Evolutionary conservation across 228 moss, liverwort and hornwort genomes (phyloP), one percentile per base, ranked within the genome.

Genomic region (Sphagnum fallax): DNA sequence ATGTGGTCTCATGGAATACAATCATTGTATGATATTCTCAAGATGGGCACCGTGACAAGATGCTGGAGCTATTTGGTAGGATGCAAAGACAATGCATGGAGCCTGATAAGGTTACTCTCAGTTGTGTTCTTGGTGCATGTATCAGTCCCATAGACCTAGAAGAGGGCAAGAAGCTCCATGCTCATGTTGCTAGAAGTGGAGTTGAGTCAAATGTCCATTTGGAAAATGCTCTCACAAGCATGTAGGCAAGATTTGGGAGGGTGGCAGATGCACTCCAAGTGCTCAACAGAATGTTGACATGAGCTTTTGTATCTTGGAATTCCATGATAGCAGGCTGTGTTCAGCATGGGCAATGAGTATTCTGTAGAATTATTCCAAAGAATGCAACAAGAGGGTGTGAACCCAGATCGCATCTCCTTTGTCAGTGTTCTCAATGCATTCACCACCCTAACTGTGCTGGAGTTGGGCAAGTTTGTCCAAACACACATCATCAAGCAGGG

Each of bases 221-320:
- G 16, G 82, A 86, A 61, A 86, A 86, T 55, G 82, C 86, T 18
- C 52, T 86, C 8, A 49, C 82, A 71, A 82, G 75, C 32, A 86
- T 82, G 82, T 82, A 82, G 49, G 82, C 86, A 57, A 86, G 82
- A 63, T 82, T 82, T 61, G 80, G 80, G 61, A 86, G 77, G 65
- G 62, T 82, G 66, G 55, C 61, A 15, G 80, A 82, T 77, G 86
- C 86, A 53, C 75, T 62, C 60, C 62, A 57, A 7, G 80, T 86
- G 16, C 82, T 86, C 57, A 68, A 79, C 64, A 62, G 57, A 11
- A 86, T 82, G 67, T 68, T 58, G 49, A 73, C 82, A 66, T 82
- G 73, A 8, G 80, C 78, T 48, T 62, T 87, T 53, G 15, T 83
- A 9, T 79, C 84, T 48, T 83, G 83, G 84, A 84, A 80, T 73